phyloP scores from a whole-genome alignment of 2,329 filamentous ascomycete species.

The Dissoconium aciculare region DNA sequence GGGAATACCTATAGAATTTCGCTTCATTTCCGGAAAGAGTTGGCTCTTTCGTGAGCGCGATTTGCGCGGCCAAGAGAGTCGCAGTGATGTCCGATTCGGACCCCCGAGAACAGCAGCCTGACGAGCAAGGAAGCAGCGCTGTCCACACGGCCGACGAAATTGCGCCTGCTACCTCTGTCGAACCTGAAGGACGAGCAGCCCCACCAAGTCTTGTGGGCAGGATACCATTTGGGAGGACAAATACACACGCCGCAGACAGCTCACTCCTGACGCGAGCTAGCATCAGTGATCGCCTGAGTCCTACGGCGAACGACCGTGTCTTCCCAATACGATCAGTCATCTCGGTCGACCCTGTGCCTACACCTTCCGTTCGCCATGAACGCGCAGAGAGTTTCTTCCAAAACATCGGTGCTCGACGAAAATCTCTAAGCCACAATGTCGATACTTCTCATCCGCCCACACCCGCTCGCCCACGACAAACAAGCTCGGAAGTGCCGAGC shows the following conservation, averaged over 20 bases:
- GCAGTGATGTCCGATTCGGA: neutral
- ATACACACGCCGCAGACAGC: constrained; percentile 2
- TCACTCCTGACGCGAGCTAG: constrained; percentile 3
- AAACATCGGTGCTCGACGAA: constrained; percentile 12
- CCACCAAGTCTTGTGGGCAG: neutral
- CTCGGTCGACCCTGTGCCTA: constrained; percentile 46
- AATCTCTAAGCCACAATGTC: constrained; percentile 6
- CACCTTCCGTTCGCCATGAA: too few relatives aligned
- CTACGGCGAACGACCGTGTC: constrained; percentile 43
- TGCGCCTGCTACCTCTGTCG: neutral
- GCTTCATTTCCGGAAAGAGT: neutral
- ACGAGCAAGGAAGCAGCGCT: too few relatives aligned
- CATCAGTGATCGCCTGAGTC: constrained; percentile 24
- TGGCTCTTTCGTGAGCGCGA: neutral
- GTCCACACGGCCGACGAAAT: neutral
- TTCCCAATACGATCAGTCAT: constrained; percentile 73
- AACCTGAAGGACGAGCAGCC: neutral
- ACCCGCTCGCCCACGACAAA: constrained; percentile 2
- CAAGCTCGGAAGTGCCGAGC: constrained; percentile 4
- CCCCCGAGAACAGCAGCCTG: neutral
- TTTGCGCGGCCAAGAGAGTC: constrained; percentile 1
- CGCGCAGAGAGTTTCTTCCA: constrained; percentile 30
- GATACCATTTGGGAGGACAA: neutral
- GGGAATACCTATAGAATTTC: neutral
- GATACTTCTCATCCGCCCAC: constrained; percentile 1